These are phyloP conservation scores for Hypoxylon sp. DNA, from an alignment of 2,329 filamentous ascomycete species.

Conservation along the genomic window DNA sequence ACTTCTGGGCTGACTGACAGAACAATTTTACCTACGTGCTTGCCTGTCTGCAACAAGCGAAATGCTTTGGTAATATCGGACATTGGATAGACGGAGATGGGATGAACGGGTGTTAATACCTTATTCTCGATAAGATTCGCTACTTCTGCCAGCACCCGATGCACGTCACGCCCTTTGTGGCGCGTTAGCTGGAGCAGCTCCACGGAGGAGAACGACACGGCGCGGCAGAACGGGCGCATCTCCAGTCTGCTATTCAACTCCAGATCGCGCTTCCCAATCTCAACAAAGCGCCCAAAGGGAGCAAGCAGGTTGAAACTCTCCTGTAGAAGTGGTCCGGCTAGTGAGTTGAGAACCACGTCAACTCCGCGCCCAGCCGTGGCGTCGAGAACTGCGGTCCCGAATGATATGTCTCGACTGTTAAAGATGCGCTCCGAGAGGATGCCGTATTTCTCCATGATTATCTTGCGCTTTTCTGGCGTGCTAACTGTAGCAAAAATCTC, in stretches of 20 bases:
- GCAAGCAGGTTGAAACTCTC: slow-evolving; percentile 30
- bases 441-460: slow-evolving; percentile 27
- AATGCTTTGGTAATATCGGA: slow-evolving; percentile 55
- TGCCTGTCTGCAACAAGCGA: slow-evolving; percentile 57
- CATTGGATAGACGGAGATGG: slow-evolving; percentile 48
- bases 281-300: slow-evolving; percentile 37
- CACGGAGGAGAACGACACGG: neutral
- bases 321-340: slow-evolving; percentile 35
- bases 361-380: slow-evolving; percentile 36
- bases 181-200: slow-evolving; percentile 7
- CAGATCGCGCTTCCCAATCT: slow-evolving; percentile 42
- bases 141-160: slow-evolving; percentile 15
- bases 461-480: slow-evolving; percentile 28
- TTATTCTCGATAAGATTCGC: slow-evolving; percentile 20
- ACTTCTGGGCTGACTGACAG: slow-evolving; percentile 26
- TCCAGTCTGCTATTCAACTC: slow-evolving; percentile 26
- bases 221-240: slow-evolving; percentile 28
- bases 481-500: slow-evolving; percentile 40
- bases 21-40: slow-evolving; percentile 60
- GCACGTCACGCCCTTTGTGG: slow-evolving; percentile 6
- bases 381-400: slow-evolving; percentile 18
- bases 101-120: slow-evolving; percentile 40
- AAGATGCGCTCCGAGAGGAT: slow-evolving; percentile 40
- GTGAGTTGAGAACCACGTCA: slow-evolving; percentile 44
- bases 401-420: slow-evolving; percentile 38